Percentiles rank a stretch among this genome's conserved stretches.
Conservation (phyloP, 331 rosid genomes). For the Acacia pycnantha region DNA sequence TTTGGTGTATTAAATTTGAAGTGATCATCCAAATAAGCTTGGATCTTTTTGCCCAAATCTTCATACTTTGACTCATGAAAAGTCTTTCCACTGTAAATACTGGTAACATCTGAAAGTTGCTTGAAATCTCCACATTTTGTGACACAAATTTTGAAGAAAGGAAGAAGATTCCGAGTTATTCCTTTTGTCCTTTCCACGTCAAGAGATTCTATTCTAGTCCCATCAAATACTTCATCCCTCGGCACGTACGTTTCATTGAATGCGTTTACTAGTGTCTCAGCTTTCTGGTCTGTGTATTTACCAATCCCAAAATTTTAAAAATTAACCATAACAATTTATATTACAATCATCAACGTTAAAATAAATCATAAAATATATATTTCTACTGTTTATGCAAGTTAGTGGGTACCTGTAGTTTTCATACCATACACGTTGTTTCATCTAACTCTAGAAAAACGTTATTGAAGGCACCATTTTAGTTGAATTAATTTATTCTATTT, state of each 20-base stretch:
- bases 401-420: no score
- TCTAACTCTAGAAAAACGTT: no score
- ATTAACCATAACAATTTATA: background rate
- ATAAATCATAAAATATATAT: no score
- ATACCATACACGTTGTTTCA: no score
- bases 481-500: background rate
- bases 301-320: background rate
- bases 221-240: slow-evolving; percentile 79
- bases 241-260: slow-evolving; percentile 67
- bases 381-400: no score
- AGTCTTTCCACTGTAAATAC: slow-evolving; percentile 39
- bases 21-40: slow-evolving; percentile 46
- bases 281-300: slow-evolving; percentile 13
- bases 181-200: slow-evolving; percentile 62
- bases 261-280: slow-evolving; percentile 20
- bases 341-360: no score
- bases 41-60: slow-evolving; percentile 35
- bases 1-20: slow-evolving; percentile 61
- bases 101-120: slow-evolving; percentile 54
- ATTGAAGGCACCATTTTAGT: no score
- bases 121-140: slow-evolving; percentile 31
- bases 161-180: slow-evolving; percentile 62
- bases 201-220: slow-evolving; percentile 50
- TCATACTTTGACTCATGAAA: background rate
- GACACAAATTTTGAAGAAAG: slow-evolving; percentile 31